A percentile compares a stretch with the other conserved stretches of the same genome.
These are phyloP conservation scores for Canariomyces notabilis DNA, from an alignment of 2,329 filamentous ascomycete species.

Conservation along the genomic window DNA sequence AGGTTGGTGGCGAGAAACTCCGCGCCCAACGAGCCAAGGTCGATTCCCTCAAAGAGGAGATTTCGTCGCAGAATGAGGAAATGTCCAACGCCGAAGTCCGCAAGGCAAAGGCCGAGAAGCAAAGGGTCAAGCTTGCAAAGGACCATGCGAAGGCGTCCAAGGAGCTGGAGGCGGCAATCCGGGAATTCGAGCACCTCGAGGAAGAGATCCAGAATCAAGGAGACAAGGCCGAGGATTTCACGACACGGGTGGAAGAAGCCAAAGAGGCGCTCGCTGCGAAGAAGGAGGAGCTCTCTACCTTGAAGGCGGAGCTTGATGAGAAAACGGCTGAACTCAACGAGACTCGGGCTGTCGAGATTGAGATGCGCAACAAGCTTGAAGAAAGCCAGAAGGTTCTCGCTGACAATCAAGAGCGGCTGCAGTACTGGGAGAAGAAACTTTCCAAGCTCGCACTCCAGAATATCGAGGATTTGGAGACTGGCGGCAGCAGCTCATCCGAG, in stretches of 20 bases:
- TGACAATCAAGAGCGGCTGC: constrained; percentile 79
- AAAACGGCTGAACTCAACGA: constrained; percentile 83
- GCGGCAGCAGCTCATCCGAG: constrained; percentile 19
- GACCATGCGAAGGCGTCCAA: constrained; percentile 71
- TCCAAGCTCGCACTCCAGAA: constrained; percentile 79
- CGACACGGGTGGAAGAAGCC: constrained; percentile 72
- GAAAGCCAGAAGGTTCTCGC: constrained; percentile 85
- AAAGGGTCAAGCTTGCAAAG: constrained; percentile 80
- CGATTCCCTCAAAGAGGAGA: constrained; percentile 81
- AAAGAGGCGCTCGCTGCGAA: constrained; percentile 72
- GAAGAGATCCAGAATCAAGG: constrained; percentile 73
- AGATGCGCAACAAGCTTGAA: constrained; percentile 97
- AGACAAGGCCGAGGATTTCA: constrained; percentile 67
- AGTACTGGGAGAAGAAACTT: constrained; percentile 87
- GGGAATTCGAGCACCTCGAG: constrained; percentile 73
- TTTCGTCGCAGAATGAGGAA: constrained; percentile 72
- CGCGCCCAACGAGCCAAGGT: constrained; percentile 87
- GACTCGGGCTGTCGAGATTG: constrained; percentile 84
- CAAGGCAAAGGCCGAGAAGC: constrained; percentile 91
- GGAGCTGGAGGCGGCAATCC: constrained; percentile 67
- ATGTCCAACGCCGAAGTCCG: constrained; percentile 82
- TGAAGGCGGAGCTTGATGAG: constrained; percentile 83
- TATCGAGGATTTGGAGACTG: constrained; percentile 60
- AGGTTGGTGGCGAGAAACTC: constrained; percentile 89
- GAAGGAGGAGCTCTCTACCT: constrained; percentile 69